Percentiles rank a stretch among this genome's conserved stretches.
phyloP scores from a whole-genome alignment of 345 rosid genomes.

The Eutrema heterophyllum region DNA sequence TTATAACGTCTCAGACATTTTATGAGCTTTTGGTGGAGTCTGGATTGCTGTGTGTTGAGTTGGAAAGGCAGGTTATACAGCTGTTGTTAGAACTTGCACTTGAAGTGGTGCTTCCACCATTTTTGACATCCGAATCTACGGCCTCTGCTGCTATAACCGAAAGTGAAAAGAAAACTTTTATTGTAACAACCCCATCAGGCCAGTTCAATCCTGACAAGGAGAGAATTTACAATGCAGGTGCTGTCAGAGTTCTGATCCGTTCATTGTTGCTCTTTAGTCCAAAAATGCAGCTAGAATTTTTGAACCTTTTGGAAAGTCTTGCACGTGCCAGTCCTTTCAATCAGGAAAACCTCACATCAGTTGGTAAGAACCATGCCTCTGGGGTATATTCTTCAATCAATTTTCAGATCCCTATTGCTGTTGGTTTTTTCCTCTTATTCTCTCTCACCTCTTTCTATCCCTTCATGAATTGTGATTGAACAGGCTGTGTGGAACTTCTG shows the following conservation, averaged over 20 bases:
- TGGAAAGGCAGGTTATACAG: conserved; percentile 95
- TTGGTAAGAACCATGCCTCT: conserved; percentile 55
- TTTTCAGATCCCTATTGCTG: conserved; percentile 8
- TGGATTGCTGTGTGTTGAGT: conserved; percentile 89
- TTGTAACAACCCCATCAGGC: conserved; percentile 58
- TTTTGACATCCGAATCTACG: conserved; percentile 54
- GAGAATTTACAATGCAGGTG: conserved; percentile 86
- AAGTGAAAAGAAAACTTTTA: conserved; percentile 44
- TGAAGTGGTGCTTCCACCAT: conserved; percentile 92
- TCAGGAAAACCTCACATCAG: conserved; percentile 90
- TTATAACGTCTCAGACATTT: conserved; percentile 85
- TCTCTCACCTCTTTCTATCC: conserved; percentile 20
- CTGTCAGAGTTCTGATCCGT: conserved; percentile 74
- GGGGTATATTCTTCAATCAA: conserved; percentile 7
- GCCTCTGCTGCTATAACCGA: conserved; percentile 40
- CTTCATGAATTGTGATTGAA: conserved; percentile 13
- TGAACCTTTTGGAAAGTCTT: conserved; percentile 73
- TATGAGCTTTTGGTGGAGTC: conserved; percentile 88
- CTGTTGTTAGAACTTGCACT: conserved; percentile 89
- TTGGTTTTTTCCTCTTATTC: conserved; percentile 30
- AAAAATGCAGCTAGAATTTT: conserved; percentile 83
- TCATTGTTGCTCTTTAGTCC: conserved; percentile 93
- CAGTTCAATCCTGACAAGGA: conserved; percentile 70
- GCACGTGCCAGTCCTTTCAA: conserved; percentile 88
- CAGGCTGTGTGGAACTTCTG: conserved; percentile 94